Conservation (phyloP, 2,329 filamentous ascomycete genomes). For the Penicillium freii region DNA sequence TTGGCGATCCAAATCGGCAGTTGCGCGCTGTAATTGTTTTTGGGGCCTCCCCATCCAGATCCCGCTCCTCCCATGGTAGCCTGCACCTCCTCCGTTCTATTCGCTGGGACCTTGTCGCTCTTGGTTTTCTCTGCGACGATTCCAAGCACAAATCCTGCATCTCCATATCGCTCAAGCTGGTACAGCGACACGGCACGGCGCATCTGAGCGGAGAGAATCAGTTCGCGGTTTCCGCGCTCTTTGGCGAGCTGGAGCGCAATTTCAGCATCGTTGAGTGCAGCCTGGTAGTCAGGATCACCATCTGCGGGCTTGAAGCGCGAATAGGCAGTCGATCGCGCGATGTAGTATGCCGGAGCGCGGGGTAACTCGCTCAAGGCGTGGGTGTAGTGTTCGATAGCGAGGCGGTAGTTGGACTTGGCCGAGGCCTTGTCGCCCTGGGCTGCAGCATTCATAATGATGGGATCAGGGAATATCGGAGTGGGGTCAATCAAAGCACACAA, state of each 20-base stretch:
- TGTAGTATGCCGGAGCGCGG: slow-evolving; percentile 72
- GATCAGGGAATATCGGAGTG: background rate
- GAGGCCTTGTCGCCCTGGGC: slow-evolving; percentile 61
- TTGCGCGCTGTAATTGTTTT: slow-evolving; percentile 32
- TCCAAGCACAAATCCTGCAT: slow-evolving; percentile 70
- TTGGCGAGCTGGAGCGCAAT: slow-evolving; percentile 61
- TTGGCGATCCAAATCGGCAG: slow-evolving; percentile 60
- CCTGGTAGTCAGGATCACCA: slow-evolving; percentile 38
- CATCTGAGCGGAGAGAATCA: slow-evolving; percentile 78
- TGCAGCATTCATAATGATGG: slow-evolving; percentile 50
- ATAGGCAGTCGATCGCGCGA: slow-evolving; percentile 77
- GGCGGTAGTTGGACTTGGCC: slow-evolving; percentile 60
- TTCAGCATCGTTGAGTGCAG: slow-evolving; percentile 68
- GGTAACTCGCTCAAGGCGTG: slow-evolving; percentile 62
- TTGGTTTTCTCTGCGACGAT: slow-evolving; percentile 53
- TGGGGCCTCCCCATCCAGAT: slow-evolving; percentile 14
- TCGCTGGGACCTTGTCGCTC: slow-evolving; percentile 41
- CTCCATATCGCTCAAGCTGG: slow-evolving; percentile 67
- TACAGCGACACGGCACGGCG: slow-evolving; percentile 73
- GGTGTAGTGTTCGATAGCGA: slow-evolving; percentile 68
- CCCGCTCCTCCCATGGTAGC: slow-evolving; percentile 26
- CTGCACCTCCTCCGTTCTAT: slow-evolving; percentile 30
- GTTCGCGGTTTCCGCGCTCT: slow-evolving; percentile 69
- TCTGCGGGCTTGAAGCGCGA: slow-evolving; percentile 58
- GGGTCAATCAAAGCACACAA: no score